Conservation (phyloP, 257 asterid genomes). For the Thymus mandschuricus region DNA sequence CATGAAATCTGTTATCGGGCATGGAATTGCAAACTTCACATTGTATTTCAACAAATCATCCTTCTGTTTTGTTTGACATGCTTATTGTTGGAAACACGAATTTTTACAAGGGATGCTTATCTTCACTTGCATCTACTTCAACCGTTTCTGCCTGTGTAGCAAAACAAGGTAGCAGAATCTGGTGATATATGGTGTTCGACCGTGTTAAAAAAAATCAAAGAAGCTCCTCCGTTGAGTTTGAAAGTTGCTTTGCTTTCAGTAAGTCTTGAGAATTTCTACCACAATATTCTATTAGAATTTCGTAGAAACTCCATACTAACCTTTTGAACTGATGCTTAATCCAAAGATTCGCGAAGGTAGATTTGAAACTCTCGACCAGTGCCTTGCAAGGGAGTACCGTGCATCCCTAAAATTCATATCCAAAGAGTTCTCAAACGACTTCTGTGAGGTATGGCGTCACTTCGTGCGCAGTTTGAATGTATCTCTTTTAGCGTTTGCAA, state of each 20-base stretch:
- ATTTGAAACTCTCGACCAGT: conserved; percentile 88
- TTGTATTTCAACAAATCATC: not conserved
- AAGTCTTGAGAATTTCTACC: conserved; percentile 36
- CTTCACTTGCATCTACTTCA: not conserved
- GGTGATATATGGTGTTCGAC: conserved; percentile 50
- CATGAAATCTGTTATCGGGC: not conserved
- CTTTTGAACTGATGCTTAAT: conserved; percentile 29
- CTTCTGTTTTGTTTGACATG: not conserved
- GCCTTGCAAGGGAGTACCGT: conserved; percentile 83
- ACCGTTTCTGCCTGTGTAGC: conserved; percentile 44
- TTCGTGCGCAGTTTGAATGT: not conserved
- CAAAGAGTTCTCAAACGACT: conserved; percentile 62
- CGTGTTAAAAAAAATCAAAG: conserved; percentile 62
- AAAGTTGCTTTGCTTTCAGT: conserved; percentile 97
- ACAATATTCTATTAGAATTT: conserved; percentile 6
- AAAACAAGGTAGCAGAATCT: conserved; percentile 55
- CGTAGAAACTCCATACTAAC: not conserved
- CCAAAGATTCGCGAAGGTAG: conserved; percentile 89
- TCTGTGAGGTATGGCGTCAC: conserved; percentile 64
- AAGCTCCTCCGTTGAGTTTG: conserved; percentile 88
- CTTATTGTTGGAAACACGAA: not conserved
- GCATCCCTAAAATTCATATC: conserved; percentile 73
- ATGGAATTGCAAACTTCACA: not conserved
- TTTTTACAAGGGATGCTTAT: not conserved
- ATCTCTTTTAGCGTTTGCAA: not conserved